Base-by-base conservation (phyloP, 1,284 basidiomycete species). In the Apiotrichum porosum region DNA sequence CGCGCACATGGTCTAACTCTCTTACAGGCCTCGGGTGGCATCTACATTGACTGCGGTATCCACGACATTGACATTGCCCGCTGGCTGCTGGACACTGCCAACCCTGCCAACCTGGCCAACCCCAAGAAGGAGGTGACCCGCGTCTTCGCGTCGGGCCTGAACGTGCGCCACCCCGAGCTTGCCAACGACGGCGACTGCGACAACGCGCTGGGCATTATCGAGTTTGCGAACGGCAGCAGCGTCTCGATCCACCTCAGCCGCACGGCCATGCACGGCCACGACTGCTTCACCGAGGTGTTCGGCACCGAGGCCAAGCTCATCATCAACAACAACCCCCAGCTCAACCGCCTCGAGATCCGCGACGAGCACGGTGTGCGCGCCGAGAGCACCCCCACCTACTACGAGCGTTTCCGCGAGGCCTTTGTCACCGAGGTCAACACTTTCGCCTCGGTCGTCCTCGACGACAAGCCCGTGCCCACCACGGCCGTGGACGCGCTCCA, bases 1-100 rank as follows among this genome's bases (percentile, higher is more conserved):
- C n/a, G n/a, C n/a, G n/a, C n/a, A n/a, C n/a, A n/a, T n/a, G n/a
- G n/a, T n/a, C n/a, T n/a, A n/a, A n/a, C n/a, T n/a, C n/a, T n/a
- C n/a, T n/a, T n/a, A n/a, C n/a, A n/a, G n/a, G 49, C 54, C 3
- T 58, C 54, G 0, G 66, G 66, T 5, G 63, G 63, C 6, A 67
- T 69, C 35, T 61, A 56, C 28, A 52, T 64, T 19, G 66, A 69
- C 51, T 60, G 55, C 47, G 65, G 62, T 2, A 61, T 69, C 31
- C 65, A 69, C 55, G 66, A 69, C 44, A 62, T 64, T 33, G 65
- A 67, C 41, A 33, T 56, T 15, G 45, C 52, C 12, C 49, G 63
- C 28, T 61, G 58, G 58, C 43, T 60, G 5, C 57, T 57, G 23
- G 49, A 54, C 42, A 50, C 44, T 1, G 18, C 32, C 5, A 51